phyloP scores from a whole-genome alignment of 805 yeast species.

The Schwanniomyces sp. region DNA sequence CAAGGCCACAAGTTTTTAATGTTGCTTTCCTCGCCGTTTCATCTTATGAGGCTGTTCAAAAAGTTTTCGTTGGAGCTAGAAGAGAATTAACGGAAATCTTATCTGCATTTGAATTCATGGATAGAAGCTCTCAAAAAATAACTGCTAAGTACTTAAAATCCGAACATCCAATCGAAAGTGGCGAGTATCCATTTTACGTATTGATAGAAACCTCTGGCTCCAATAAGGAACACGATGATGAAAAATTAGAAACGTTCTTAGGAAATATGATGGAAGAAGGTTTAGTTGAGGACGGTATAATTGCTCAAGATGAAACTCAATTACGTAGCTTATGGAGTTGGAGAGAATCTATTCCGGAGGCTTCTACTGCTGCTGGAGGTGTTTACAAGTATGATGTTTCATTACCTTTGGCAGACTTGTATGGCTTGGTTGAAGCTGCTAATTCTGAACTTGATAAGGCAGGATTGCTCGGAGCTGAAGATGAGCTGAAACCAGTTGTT shows the following conservation, averaged over 20 bases:
- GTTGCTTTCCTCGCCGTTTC: conserved; percentile 86
- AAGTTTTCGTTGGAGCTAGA: conserved; percentile 77
- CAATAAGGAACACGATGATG: conserved; percentile 88
- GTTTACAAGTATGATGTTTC: conserved; percentile 97
- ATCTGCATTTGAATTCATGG: conserved; percentile 96
- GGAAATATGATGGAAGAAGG: conserved; percentile 85
- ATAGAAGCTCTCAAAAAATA: conserved; percentile 61
- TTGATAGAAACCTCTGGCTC: conserved; percentile 97
- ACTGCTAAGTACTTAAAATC: conserved; percentile 59
- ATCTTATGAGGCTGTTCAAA: conserved; percentile 79
- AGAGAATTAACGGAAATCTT: conserved; percentile 78
- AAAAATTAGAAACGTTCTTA: conserved; percentile 79
- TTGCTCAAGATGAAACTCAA: conserved; percentile 94
- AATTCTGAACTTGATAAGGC: conserved; percentile 56
- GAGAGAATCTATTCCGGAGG: conserved; percentile 95
- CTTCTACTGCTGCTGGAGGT: conserved; percentile 82
- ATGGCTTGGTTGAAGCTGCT: conserved; percentile 79
- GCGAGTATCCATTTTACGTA: conserved; percentile 81
- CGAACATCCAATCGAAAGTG: conserved; percentile 76
- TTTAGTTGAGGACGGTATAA: conserved; percentile 85
- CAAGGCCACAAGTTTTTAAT: conserved; percentile 81
- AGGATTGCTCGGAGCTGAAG: conserved; percentile 58
- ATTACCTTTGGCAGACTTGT: conserved; percentile 77
- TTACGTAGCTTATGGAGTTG: conserved; percentile 83
- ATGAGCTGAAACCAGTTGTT: conserved; percentile 73